A percentile compares a stretch with the other conserved stretches of the same genome.
phyloP scores from a whole-genome alignment of 257 asterid species.

The Solanum sitiens region DNA sequence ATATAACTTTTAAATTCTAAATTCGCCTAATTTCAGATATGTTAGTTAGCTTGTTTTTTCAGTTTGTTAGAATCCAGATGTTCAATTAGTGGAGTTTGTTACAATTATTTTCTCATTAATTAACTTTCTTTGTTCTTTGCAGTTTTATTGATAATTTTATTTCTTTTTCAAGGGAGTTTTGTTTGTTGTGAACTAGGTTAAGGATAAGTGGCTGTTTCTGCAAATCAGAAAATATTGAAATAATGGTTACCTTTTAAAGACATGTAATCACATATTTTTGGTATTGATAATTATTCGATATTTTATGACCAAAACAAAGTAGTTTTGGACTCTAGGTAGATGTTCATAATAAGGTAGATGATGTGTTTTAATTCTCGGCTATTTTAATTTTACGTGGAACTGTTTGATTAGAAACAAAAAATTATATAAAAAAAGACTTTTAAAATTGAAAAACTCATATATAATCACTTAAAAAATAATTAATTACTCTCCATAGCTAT shows the following conservation, averaged over 20 bases:
- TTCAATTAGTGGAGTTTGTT: neutral
- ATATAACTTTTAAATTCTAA: neutral
- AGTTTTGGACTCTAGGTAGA: neutral
- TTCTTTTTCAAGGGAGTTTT: neutral
- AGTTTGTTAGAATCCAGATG: neutral
- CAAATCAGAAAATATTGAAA: neutral
- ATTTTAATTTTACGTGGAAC: accelerated
- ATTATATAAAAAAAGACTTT: neutral
- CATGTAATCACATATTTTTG: neutral
- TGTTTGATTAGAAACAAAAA: accelerated
- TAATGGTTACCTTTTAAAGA: neutral
- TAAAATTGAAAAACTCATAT: neutral
- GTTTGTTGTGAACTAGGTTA: neutral
- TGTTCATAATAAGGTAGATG: neutral
- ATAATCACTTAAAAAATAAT: too few species aligned
- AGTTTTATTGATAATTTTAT: neutral
- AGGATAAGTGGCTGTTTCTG: neutral
- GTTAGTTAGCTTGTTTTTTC: neutral
- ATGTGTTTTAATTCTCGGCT: neutral
- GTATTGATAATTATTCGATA: neutral
- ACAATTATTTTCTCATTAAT: neutral
- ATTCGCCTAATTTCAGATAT: neutral
- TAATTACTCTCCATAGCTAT: too few species aligned
- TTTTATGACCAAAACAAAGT: neutral
- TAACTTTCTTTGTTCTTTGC: neutral